A percentile compares a stretch with the other conserved stretches of the same genome.
These are phyloP conservation scores for Lachnellula subtilissima DNA, from an alignment of 2,329 filamentous ascomycete species.

Conservation along the genomic window DNA sequence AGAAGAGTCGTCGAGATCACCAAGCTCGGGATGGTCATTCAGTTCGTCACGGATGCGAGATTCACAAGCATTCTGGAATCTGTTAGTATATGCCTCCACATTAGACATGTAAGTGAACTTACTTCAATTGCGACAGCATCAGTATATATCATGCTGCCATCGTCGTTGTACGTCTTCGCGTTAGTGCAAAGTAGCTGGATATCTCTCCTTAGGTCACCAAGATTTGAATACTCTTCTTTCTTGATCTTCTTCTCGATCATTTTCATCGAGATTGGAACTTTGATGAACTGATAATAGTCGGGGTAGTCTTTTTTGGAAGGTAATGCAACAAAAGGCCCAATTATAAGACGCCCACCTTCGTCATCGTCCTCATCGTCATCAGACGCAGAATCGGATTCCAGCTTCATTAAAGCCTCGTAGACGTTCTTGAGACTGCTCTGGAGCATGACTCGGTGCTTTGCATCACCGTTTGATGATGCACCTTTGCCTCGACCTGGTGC, in stretches of 20 bases:
- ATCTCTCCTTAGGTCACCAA: conserved; percentile 77
- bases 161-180: conserved; percentile 94
- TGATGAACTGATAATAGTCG: conserved; percentile 93
- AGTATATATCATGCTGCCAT: conserved; percentile 83
- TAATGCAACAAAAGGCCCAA: conserved; percentile 88
- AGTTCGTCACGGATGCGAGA: conserved; percentile 50
- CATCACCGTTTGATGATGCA: conserved; percentile 41
- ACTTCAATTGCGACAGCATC: conserved; percentile 94
- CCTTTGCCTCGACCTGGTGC: conserved; percentile 65
- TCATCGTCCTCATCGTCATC: conserved; percentile 45
- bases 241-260: conserved; percentile 93
- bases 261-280: conserved; percentile 91
- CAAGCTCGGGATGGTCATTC: conserved; percentile 49
- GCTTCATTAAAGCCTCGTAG: conserved; percentile 74
- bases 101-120: conserved; percentile 34
- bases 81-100: conserved; percentile 31
- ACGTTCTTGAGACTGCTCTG: conserved; percentile 74
- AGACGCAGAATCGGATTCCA: conserved; percentile 60
- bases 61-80: conserved; percentile 51
- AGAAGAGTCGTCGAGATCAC: conserved; percentile 43
- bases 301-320: conserved; percentile 86
- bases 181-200: conserved; percentile 83
- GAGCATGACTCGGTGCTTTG: conserved; percentile 68
- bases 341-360: conserved; percentile 70
- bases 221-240: conserved; percentile 81